These are phyloP conservation scores for Citropsis articulata DNA, from an alignment of 345 rosid genomes.

Conservation along the genomic window DNA sequence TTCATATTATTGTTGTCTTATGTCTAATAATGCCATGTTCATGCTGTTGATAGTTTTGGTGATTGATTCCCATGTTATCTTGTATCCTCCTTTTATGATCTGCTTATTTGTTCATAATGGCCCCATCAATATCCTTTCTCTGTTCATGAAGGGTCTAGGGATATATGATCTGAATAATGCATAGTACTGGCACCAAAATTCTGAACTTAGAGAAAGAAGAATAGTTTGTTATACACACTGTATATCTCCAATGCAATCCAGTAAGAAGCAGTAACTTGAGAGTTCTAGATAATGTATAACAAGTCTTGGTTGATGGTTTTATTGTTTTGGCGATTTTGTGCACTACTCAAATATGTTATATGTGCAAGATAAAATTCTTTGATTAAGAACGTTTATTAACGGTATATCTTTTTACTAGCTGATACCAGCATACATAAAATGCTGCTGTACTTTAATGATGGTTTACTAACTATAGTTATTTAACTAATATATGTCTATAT, in stretches of 20 bases:
- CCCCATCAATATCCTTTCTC: background rate
- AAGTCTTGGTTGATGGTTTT: background rate
- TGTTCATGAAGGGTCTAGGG: background rate
- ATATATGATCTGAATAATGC: background rate
- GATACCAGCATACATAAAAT: background rate
- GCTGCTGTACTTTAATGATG: background rate
- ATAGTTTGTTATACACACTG: background rate
- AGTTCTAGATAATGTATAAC: background rate
- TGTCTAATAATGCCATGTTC: background rate
- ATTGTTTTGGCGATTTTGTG: background rate
- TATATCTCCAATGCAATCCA: background rate
- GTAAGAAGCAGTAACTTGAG: background rate
- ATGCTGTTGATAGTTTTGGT: background rate
- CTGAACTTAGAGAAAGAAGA: background rate
- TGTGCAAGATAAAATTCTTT: background rate
- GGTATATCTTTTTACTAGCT: background rate
- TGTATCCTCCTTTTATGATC: background rate
- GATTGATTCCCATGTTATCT: background rate
- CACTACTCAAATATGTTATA: background rate
- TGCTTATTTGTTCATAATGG: background rate
- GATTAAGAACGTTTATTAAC: background rate
- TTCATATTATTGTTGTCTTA: background rate
- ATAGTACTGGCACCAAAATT: background rate
- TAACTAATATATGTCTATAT: background rate
- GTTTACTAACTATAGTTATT: background rate